Conservation (phyloP, 768 basidiomycete genomes). For the Boletus insuetus region DNA sequence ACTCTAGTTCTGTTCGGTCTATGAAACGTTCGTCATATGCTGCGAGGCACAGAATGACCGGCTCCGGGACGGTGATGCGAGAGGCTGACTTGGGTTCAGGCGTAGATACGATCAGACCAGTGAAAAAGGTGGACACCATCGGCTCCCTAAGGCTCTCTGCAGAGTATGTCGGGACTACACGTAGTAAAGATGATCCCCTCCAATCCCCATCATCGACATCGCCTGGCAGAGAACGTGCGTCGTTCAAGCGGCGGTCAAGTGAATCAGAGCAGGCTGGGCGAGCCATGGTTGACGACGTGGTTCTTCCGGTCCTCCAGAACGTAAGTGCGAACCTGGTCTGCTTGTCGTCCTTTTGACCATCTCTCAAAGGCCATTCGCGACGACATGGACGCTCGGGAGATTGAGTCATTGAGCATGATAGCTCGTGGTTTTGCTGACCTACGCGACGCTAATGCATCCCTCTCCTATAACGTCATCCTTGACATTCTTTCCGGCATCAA, state of each 20-base stretch:
- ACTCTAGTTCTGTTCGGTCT: conserved; percentile 62
- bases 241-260: conserved; percentile 50
- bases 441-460: conserved; percentile 74
- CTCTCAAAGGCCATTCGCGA: conserved; percentile 60
- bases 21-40: conserved; percentile 76
- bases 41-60: conserved; percentile 59
- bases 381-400: conserved; percentile 85
- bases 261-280: conserved; percentile 64
- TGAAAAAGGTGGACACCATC: conserved; percentile 85
- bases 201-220: conserved; percentile 43
- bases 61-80: conserved; percentile 69
- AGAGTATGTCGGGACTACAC: conserved; percentile 76
- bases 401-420: conserved; percentile 87
- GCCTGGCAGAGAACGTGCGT: conserved; percentile 37
- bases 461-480: conserved; percentile 85
- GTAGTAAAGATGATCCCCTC: conserved; percentile 49
- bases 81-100: conserved; percentile 87
- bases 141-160: conserved; percentile 74
- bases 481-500: conserved; percentile 90
- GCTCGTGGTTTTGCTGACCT: conserved; percentile 87
- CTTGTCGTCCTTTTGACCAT: not conserved
- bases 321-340: conserved; percentile 41
- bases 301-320: conserved; percentile 74
- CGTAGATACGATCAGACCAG: conserved; percentile 86
- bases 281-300: conserved; percentile 76